Evolutionary conservation across 2,329 filamentous ascomycete species (phyloP), one percentile per base, ranked within the genome.

Genomic region (Teratosphaeria gauchensis): DNA sequence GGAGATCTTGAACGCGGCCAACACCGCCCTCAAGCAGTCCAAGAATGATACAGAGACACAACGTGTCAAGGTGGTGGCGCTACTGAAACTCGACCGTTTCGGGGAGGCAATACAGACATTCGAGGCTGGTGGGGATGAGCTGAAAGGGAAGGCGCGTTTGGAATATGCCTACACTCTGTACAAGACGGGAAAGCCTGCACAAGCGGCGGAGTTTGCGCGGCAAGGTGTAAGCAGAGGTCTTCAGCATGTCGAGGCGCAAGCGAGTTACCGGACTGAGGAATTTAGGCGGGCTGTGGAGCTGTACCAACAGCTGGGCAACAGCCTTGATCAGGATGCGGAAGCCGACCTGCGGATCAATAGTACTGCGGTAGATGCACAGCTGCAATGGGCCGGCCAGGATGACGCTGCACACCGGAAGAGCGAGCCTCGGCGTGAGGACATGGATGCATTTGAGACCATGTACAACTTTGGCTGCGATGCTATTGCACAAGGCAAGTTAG

Each of bases 101-200:
- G 83, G 88, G 59, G 89, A 94, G 72, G 88, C 88, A 53, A 77
- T 90, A 54, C 83, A 84, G 60, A 81, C 84, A 58, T 81, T 92
- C 60, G 82, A 85, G 60, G 82, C 85, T 38, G 84, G 79, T 19
- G 84, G 84, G 54, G 77, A 82, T 59, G 77, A 76, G 63, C 75
- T 92, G 59, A 82, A 85, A 69, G 76, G 81, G 46, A 74, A 75
- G 59, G 89, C 86, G 64, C 69, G 75, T 16, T 78, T 92, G 51
- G 89, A 92, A 72, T 86, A 86, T 70, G 83, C 87, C 1, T 95
- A 95, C 76, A 86, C 88, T n/a, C 80, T 92, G 21, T 95, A 94
- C 76, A 94, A 92, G 76, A 82, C 83, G 0, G 88, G 88, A 28
- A 80, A 84, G 63, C 80, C 90, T 1, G 76, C 80, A 21, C 85